Evolutionary conservation across 768 basidiomycete species (phyloP).

Genomic region (Tephrocybe rancida): DNA sequence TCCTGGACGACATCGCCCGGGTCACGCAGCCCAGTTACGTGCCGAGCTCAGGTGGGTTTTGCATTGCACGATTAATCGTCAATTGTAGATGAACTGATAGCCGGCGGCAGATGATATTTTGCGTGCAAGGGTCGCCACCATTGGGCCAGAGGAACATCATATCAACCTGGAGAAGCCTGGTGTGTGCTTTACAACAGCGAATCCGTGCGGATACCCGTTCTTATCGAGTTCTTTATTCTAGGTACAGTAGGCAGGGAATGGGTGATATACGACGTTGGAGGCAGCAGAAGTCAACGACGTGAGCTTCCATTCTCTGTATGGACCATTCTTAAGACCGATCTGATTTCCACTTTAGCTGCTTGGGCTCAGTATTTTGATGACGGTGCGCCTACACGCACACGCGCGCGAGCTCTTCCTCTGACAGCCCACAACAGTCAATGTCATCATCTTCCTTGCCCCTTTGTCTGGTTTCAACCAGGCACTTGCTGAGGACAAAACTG

Average conservation of each 20-base stretch:
- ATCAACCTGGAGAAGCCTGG: constrained; percentile 49
- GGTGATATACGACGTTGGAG: constrained; percentile 72
- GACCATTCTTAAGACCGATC: not conserved
- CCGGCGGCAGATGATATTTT: constrained; percentile 56
- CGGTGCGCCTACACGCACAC: constrained; percentile 34
- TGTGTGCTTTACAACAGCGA: constrained; percentile 12
- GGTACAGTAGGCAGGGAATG: constrained; percentile 43
- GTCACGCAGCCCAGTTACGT: constrained; percentile 51
- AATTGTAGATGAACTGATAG: not conserved
- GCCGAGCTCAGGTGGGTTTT: constrained; percentile 51
- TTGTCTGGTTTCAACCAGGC: constrained; percentile 67
- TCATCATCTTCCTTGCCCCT: constrained; percentile 69
- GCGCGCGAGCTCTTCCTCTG: not conserved
- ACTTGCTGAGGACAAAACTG: constrained; percentile 56
- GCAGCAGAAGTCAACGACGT: constrained; percentile 60
- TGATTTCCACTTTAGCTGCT: constrained; percentile 39
- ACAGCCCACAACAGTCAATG: constrained; percentile 43
- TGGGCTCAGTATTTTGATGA: constrained; percentile 77
- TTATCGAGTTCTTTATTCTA: constrained; percentile 7
- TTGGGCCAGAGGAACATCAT: constrained; percentile 66
- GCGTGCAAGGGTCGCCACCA: constrained; percentile 62
- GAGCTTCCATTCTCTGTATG: constrained; percentile 8
- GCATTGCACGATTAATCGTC: not conserved
- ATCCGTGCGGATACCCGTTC: not conserved
- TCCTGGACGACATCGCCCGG: constrained; percentile 56